Evolutionary conservation across 2,329 filamentous ascomycete species (phyloP).

Genomic region (Colletotrichum sp.): DNA sequence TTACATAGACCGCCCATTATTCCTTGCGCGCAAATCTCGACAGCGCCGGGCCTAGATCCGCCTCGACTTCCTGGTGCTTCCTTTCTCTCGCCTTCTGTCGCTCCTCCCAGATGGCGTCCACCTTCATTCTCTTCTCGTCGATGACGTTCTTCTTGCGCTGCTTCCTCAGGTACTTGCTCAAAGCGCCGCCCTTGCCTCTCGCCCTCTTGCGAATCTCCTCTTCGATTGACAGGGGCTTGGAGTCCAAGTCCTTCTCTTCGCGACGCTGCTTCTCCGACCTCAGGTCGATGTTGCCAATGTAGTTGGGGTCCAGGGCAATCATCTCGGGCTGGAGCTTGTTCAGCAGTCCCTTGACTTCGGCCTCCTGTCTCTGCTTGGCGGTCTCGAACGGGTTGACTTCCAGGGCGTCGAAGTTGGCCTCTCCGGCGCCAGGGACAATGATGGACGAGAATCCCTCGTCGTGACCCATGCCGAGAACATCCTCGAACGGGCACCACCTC

Average conservation of each 20-base stretch:
- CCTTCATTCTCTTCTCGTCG: conserved; percentile 89
- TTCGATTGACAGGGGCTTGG: conserved; percentile 61
- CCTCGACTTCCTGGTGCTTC: conserved; percentile 67
- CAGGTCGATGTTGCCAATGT: conserved; percentile 86
- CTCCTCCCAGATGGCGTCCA: conserved; percentile 82
- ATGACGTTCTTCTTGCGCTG: conserved; percentile 92
- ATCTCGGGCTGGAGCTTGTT: conserved; percentile 97
- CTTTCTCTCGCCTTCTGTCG: conserved; percentile 71
- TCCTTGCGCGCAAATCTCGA: conserved; percentile 82
- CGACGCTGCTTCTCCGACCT: conserved; percentile 78
- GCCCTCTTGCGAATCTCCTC: conserved; percentile 77
- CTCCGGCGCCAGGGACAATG: conserved; percentile 92
- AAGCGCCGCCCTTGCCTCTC: conserved; percentile 85
- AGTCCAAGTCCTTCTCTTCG: conserved; percentile 81
- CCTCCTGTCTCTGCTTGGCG: conserved; percentile 88
- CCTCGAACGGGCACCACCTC: conserved; percentile 93
- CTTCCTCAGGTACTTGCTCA: conserved; percentile 90
- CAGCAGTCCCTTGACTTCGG: conserved; percentile 85
- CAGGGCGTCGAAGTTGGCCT: conserved; percentile 93
- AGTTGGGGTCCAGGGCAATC: conserved; percentile 93
- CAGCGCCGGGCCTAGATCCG: conserved; percentile 84
- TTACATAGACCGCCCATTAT: conserved; percentile 31
- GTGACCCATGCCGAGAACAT: conserved; percentile 87
- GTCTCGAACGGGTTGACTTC: conserved; percentile 97
- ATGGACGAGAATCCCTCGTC: conserved; percentile 87